A percentile compares a stretch with the other conserved stretches of the same genome.
Conservation (phyloP, 2,329 filamentous ascomycete genomes). For the Elsinoe australis region DNA sequence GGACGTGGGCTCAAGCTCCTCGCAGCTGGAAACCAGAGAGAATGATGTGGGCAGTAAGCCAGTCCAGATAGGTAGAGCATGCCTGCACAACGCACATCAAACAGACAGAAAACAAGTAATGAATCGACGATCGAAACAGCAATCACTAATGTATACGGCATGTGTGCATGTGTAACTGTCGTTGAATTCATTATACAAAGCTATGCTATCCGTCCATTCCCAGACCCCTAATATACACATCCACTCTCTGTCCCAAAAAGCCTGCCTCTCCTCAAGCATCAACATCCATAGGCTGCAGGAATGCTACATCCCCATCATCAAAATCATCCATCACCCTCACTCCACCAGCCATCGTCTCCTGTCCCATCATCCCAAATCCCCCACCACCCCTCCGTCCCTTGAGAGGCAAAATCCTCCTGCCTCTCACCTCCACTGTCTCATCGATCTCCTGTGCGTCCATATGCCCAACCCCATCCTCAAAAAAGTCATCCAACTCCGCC, state of each 20-base stretch:
- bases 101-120: not conserved
- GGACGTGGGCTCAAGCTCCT: no score
- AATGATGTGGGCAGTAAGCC: no score
- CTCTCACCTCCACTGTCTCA: conserved; percentile 22
- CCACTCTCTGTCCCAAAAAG: not conserved
- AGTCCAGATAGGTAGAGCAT: not conserved
- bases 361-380: not conserved
- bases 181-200: not conserved
- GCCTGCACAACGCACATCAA: not conserved
- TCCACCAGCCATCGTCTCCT: not conserved
- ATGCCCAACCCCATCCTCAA: conserved; percentile 24
- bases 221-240: not conserved
- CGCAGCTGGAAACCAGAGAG: no score
- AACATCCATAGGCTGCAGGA: conserved; percentile 17
- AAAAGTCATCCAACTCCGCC: conserved; percentile 30
- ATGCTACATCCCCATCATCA: conserved; percentile 16
- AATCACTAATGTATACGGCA: no score
- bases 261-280: conserved; percentile 15
- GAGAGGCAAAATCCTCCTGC: conserved; percentile 28
- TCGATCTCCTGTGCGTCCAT: not conserved
- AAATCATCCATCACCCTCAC: conserved; percentile 13
- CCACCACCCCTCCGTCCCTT: conserved; percentile 24
- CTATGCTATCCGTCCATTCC: not conserved
- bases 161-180: no score
- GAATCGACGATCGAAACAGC: not conserved